Evolutionary conservation across 352 stramenopile genomes (phyloP).

Genomic region (Globisporangium acanthophoron): DNA sequence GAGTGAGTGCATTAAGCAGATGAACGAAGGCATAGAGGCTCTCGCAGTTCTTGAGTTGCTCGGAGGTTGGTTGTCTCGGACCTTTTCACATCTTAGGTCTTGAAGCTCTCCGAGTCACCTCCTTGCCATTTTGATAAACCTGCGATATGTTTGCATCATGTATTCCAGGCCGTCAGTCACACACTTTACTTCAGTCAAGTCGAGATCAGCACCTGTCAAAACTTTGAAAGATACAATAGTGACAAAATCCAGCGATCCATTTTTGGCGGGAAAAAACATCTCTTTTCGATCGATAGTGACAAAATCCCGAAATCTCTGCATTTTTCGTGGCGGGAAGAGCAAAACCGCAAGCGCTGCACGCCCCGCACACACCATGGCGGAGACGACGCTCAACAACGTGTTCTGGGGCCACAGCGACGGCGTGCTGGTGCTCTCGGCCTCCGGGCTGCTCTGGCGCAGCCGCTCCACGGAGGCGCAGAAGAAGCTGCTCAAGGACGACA

Average conservation of each 20-base stretch:
- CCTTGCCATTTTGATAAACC: too few relatives aligned
- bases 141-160: too few relatives aligned
- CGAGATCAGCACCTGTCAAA: too few relatives aligned
- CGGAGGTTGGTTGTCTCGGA: too few relatives aligned
- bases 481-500: conserved; percentile 82
- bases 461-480: conserved; percentile 79
- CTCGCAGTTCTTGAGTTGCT: too few relatives aligned
- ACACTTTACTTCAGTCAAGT: too few relatives aligned
- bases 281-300: neutral
- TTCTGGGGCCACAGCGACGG: conserved; percentile 85
- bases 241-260: neutral
- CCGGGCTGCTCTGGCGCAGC: conserved; percentile 69
- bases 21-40: too few relatives aligned
- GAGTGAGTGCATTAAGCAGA: neutral
- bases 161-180: too few relatives aligned
- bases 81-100: too few relatives aligned
- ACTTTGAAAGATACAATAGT: neutral
- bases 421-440: conserved; percentile 69
- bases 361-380: conserved; percentile 18
- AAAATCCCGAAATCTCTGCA: neutral
- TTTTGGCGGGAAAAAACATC: neutral
- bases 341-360: neutral
- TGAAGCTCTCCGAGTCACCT: too few relatives aligned
- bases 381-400: conserved; percentile 81
- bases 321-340: neutral